Evolutionary conservation across 116 monocot genomes (phyloP), one percentile per base, ranked within the genome.

Genomic region (Thalassia testudinum): DNA sequence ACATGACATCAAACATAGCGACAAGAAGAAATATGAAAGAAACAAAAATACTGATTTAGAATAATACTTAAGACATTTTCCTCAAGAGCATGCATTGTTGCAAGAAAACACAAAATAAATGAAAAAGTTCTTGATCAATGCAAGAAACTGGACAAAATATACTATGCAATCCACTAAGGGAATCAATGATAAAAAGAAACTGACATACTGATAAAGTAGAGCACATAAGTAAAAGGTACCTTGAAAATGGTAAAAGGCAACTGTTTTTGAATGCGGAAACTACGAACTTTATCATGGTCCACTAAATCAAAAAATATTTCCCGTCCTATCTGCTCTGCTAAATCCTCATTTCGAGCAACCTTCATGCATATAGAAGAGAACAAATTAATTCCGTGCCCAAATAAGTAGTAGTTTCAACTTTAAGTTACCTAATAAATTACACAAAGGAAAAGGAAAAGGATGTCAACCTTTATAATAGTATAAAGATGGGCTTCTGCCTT

Each of bases 401-500:
- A 34, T 5, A 34, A 34, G 30, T 34, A 34, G 6, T 10, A 34
- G 3, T 3, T 34, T 34, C 30, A 10, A 23, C 43, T 20, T 28
- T 26, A 21, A 45, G 54, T 7, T 18, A 12, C 10, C 19, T 3
- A 47, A 15, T 27, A 37, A 12, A 26, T 26, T 13, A 24, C 26
- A 17, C 5, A 45, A 15, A 37, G 40, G 13, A 58, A 24, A 47
- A 12, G 6, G 15, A 29, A 18, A 59, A 21, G 34, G 24, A 42
- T 42, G 21, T 17, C 17, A 26, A 99, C 90, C 86, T 99, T 99
- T 67, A 99, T 83, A 28, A 85, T 75, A 21, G 97, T 90, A 57
- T 82, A 99, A 54, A 99, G 77, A 66, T 99, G 97, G 42, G 97
- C 89, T 71, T 99, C 90, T 47, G 90, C 85, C 68, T 99, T 99